A percentile compares a stretch with the other conserved stretches of the same genome.
Evolutionary conservation across 108 stramenopile genomes (phyloP).

Genomic region (Cyclostephanos tholiformis): DNA sequence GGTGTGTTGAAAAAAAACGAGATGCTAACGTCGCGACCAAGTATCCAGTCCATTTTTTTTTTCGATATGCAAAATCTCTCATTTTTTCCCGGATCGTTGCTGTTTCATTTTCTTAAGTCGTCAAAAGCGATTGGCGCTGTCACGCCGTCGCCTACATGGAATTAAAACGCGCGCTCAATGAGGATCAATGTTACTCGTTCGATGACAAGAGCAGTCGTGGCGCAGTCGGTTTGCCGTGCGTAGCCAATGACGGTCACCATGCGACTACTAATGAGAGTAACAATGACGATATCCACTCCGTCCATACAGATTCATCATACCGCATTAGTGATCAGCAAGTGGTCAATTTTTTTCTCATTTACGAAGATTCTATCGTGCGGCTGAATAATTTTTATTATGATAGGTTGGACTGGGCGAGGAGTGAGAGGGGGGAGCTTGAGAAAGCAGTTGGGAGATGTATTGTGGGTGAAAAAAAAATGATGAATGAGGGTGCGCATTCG

Average conservation of each 20-base stretch:
- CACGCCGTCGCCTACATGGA: slow-evolving; percentile 48
- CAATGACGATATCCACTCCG: slow-evolving; percentile 30
- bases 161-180: slow-evolving; percentile 28
- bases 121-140: slow-evolving; percentile 42
- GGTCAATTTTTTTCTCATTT: slow-evolving; percentile 46
- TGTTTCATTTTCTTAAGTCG: slow-evolving; percentile 16
- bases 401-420: slow-evolving; percentile 56
- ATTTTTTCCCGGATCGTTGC: not conserved
- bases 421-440: slow-evolving; percentile 55
- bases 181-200: not conserved
- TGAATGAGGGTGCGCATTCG: slow-evolving; percentile 14
- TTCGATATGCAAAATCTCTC: not conserved
- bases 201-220: not conserved
- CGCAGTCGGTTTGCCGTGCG: not conserved
- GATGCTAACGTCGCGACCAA: not conserved
- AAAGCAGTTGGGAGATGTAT: slow-evolving; percentile 51
- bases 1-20: not conserved
- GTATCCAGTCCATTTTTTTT: not conserved
- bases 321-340: slow-evolving; percentile 23
- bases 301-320: slow-evolving; percentile 45
- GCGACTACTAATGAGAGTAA: not conserved
- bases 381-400: slow-evolving; percentile 63
- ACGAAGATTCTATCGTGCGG: slow-evolving; percentile 52
- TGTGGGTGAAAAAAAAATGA: slow-evolving; percentile 8
- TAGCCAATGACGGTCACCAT: slow-evolving; percentile 10